Percentiles rank a stretch among this genome's conserved stretches.
phyloP scores from a whole-genome alignment of 495 filamentous ascomycete species.

The Penicillium odoratum region DNA sequence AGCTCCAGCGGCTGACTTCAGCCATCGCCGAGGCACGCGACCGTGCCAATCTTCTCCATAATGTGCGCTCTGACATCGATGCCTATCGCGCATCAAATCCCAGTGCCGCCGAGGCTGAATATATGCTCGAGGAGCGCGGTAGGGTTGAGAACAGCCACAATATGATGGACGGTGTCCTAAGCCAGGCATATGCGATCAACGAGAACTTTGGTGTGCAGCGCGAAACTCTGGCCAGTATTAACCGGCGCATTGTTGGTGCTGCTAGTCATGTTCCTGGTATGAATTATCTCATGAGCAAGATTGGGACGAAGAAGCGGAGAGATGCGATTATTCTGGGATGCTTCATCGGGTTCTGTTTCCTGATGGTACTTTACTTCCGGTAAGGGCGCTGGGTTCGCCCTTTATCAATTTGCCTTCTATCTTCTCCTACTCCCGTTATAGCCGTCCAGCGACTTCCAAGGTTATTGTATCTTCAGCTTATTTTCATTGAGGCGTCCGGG shows the following conservation, averaged over 20 bases:
- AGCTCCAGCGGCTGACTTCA: slow-evolving; percentile 70
- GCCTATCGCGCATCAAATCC: slow-evolving; percentile 82
- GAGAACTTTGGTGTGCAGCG: slow-evolving; percentile 86
- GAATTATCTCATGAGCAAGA: slow-evolving; percentile 89
- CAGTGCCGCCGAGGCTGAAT: slow-evolving; percentile 81
- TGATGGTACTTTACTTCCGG: slow-evolving; percentile 81
- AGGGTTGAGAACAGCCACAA: slow-evolving; percentile 84
- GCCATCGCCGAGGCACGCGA: slow-evolving; percentile 72
- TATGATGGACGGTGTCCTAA: slow-evolving; percentile 85
- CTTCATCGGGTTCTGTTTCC: slow-evolving; percentile 88
- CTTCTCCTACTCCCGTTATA: slow-evolving; percentile 15
- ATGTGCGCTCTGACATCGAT: slow-evolving; percentile 88
- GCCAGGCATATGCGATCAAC: slow-evolving; percentile 96
- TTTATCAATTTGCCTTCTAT: slow-evolving; percentile 10
- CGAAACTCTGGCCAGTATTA: slow-evolving; percentile 81
- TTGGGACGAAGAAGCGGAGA: slow-evolving; percentile 90
- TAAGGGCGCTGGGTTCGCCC: slow-evolving; percentile 33
- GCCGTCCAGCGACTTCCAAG: slow-evolving; percentile 22
- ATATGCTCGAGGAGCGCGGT: slow-evolving; percentile 90
- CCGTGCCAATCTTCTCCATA: slow-evolving; percentile 86
- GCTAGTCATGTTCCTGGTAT: slow-evolving; percentile 91
- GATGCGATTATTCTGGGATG: slow-evolving; percentile 90
- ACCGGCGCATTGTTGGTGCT: slow-evolving; percentile 81
- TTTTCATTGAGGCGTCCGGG: slow-evolving; percentile 23
- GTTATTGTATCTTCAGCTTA: slow-evolving; percentile 7